These are phyloP conservation scores for Pharus latifolius DNA, from an alignment of 176 grass and related monocot genomes.

Conservation along the genomic window DNA sequence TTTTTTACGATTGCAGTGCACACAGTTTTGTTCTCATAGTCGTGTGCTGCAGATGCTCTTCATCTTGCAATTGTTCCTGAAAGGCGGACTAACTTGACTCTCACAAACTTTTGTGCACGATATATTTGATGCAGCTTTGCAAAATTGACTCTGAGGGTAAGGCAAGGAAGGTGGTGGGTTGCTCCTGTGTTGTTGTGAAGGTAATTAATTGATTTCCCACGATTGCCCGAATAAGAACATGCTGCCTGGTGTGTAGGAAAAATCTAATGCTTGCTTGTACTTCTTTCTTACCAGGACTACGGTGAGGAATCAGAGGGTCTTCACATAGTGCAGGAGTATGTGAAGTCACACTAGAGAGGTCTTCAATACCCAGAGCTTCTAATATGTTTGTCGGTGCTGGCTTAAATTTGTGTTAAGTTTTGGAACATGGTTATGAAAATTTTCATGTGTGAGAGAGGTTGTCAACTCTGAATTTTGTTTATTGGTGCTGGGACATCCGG, in stretches of 20 bases:
- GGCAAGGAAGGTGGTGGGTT: constrained; percentile 42
- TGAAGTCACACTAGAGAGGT: constrained; percentile 35
- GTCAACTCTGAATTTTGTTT: background rate
- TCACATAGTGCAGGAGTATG: constrained; percentile 45
- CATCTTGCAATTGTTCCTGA: background rate
- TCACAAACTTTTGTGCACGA: background rate
- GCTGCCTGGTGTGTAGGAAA: background rate
- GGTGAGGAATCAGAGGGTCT: constrained; percentile 53
- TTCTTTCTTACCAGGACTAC: constrained; percentile 40
- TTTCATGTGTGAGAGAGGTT: background rate
- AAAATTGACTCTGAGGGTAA: constrained; percentile 65
- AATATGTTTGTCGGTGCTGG: background rate
- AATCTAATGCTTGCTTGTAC: background rate
- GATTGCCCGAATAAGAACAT: background rate
- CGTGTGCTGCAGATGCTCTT: background rate
- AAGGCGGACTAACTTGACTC: background rate
- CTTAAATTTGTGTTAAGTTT: background rate
- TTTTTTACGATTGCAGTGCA: background rate
- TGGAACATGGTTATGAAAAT: background rate
- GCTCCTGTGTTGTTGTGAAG: constrained; percentile 56
- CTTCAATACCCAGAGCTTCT: background rate
- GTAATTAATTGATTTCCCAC: background rate
- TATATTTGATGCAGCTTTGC: constrained; percentile 36
- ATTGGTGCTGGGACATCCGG: background rate
- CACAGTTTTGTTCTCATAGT: too few species aligned